Base-by-base conservation (phyloP, 805 yeast species). In the Soucietia sequanensis region DNA sequence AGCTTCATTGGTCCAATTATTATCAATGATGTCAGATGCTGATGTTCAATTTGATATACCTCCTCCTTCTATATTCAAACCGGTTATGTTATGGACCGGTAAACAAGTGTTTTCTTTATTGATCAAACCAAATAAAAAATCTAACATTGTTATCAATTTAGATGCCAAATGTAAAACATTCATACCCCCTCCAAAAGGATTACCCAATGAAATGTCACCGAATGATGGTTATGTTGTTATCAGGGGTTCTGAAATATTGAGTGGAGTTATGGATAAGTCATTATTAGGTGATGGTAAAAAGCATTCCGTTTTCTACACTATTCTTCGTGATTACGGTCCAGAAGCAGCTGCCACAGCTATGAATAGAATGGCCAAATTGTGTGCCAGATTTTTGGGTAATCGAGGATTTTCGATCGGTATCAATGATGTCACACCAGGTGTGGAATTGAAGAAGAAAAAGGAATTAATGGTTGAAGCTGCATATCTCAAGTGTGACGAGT, bases 331-430 rank as follows among this genome's bases (percentile, higher is more conserved):
- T 58, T 90, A 83, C 58, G 99, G 99, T n/a, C 85, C 99, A 5
- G 84, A 81, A 46, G 96, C 84, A 50, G 98, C 99, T 1, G 96
- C 96, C 3, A 69, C 67, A 17, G 96, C 98, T 5, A 93, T 93
- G 99, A 91, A 95, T 62, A 74, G 99, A 58, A 90, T 93, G 98
- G 96, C 99, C n/a, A 95, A 95, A 64, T 65, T 95, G 50, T 90
- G 98, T 72, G 98, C 99, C 1, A 72, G 99, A 52, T 93, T 65
- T 59, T 70, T 93, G 54, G 99, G 98, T 41, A 87, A 90, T 54
- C 73, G 97, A 37, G 99, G 99, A 0, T 93, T 93, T 52, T 88
- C 96, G 1, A 95, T 93, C 56, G 99, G 99, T 64, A 90, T 93
- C 50, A 84, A 82, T 48, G 99, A 93, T 64, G 99, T 93, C 27